Base-by-base conservation (phyloP, 441 rosid genomes). In the Dalechampia spathulata region DNA sequence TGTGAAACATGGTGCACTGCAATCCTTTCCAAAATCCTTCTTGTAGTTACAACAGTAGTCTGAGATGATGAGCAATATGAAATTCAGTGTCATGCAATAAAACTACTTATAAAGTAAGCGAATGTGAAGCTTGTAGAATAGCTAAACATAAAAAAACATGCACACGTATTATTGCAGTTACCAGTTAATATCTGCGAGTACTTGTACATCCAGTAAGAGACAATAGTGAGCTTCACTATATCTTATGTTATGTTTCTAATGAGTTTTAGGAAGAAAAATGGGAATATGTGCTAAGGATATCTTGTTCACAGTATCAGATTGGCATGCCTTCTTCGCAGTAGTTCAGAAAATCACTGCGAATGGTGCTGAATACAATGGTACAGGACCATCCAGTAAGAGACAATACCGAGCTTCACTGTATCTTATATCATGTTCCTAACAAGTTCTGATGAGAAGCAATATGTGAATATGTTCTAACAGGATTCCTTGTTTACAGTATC, bases 31-130 rank as follows among this genome's bases (percentile, higher is more conserved):
- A 93, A 75, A 42, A 90, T 30, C 61, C 97, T 79, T 52, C 97
- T 73, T 68, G 96, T 83, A 39, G 99, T 93, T 42, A 83, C 89
- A 64, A 89, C 86, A 32, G 88, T 78, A 14, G 93, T 87, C 99
- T 90, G 75, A 49, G 61, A 64, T 56, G 58, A 40, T n/a, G 56
- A 7, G 57, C 26, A 48, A 16, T 43, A 52, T 25, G 50, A 4
- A 60, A 28, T 57, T 62, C 42, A 65, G 36, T 62, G n/a, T n/a
- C n/a, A n/a, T n/a, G n/a, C n/a, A n/a, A n/a, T n/a, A n/a, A 30
- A 30, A 30, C 34, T 30, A 30, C 8, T 30, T 30, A 30, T 3
- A 8, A 30, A 30, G 8, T 4, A 30, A 30, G 34, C 34, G 8
- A 8, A 3, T 30, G 4, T 4, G n/a, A 14, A 52, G 22, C 13